phyloP scores from a whole-genome alignment of 352 stramenopile species.

The Pythium sukuiense region DNA sequence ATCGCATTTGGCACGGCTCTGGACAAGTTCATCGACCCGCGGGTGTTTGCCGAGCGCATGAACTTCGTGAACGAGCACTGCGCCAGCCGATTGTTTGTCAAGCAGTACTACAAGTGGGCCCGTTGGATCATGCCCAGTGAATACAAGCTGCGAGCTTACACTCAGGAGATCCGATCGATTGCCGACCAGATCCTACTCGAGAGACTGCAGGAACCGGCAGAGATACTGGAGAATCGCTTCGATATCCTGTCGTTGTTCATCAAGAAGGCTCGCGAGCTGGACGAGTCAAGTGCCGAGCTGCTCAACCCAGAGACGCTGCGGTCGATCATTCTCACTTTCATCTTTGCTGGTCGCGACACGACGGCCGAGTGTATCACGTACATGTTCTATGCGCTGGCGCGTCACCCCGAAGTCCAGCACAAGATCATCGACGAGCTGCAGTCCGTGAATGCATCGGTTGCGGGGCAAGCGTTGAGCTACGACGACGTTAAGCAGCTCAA shows the following conservation, averaged over 20 bases:
- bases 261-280: conserved; percentile 46
- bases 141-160: conserved; percentile 92
- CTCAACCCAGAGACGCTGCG: conserved; percentile 41
- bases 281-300: conserved; percentile 29
- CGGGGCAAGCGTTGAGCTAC: conserved; percentile 37
- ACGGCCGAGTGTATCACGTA: conserved; percentile 76
- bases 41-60: conserved; percentile 48
- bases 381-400: conserved; percentile 70
- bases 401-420: conserved; percentile 50
- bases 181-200: conserved; percentile 48
- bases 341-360: conserved; percentile 86
- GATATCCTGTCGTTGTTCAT: conserved; percentile 65
- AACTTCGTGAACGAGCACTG: conserved; percentile 57
- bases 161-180: conserved; percentile 76
- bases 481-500: conserved; percentile 57
- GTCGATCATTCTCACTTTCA: conserved; percentile 75
- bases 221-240: conserved; percentile 32
- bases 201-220: conserved; percentile 35
- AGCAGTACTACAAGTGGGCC: conserved; percentile 65
- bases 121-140: conserved; percentile 65
- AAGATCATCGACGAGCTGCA: conserved; percentile 59
- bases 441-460: neutral
- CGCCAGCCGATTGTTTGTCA: conserved; percentile 54
- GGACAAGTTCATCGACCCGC: conserved; percentile 31
- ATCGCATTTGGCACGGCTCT: conserved; percentile 54